Percentiles rank a stretch among this genome's conserved stretches.
phyloP scores from a whole-genome alignment of 495 filamentous ascomycete genomes.

The Aspergillus funiculosus region DNA sequence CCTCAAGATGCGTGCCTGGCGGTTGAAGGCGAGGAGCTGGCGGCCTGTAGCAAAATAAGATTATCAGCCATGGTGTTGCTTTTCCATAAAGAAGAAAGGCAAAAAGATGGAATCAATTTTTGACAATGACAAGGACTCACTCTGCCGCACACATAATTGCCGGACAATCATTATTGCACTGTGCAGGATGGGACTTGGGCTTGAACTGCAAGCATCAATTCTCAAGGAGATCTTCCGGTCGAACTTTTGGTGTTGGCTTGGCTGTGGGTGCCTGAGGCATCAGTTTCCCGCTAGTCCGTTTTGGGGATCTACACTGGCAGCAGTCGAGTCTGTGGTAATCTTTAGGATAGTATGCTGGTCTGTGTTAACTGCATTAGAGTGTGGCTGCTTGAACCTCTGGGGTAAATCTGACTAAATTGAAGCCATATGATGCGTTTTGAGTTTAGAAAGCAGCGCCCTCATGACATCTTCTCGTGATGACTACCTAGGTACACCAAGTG shows the following conservation, averaged over 20 bases:
- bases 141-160: slow-evolving; percentile 39
- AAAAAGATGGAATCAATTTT: no score
- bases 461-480: slow-evolving; percentile 3
- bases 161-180: slow-evolving; percentile 41
- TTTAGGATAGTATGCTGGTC: no score
- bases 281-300: slow-evolving; percentile 12
- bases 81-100: no score
- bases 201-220: slow-evolving; percentile 6
- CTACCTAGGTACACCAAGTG: neutral
- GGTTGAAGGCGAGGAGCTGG: slow-evolving; percentile 37
- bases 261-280: slow-evolving; percentile 29
- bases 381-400: neutral
- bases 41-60: slow-evolving; percentile 29
- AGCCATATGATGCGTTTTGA: no score
- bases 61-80: slow-evolving; percentile 7
- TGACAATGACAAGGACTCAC: slow-evolving; percentile 24
- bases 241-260: slow-evolving; percentile 45
- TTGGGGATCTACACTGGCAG: slow-evolving; percentile 2
- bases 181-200: slow-evolving; percentile 14
- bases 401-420: no score
- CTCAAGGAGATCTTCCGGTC: slow-evolving; percentile 27
- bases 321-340: no score
- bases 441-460: neutral
- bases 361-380: no score
- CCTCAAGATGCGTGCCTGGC: slow-evolving; percentile 31